Conservation (phyloP, 2,329 filamentous ascomycete genomes). For the Venturia nashicola region DNA sequence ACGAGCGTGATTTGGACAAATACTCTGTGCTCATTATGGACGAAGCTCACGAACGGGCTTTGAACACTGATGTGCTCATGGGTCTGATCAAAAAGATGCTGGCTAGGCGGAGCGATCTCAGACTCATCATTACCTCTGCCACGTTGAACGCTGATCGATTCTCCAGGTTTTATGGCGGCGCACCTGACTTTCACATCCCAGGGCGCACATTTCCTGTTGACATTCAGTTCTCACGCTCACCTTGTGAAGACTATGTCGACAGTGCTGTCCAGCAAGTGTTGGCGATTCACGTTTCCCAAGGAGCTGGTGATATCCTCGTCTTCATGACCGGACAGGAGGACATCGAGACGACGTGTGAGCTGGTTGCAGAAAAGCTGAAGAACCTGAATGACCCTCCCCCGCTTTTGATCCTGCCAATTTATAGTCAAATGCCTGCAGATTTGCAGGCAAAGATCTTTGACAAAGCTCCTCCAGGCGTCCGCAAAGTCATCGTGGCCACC, state of each 20-base stretch:
- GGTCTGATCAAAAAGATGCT: constrained; percentile 96
- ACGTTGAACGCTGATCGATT: constrained; percentile 98
- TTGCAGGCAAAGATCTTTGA: constrained; percentile 97
- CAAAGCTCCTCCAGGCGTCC: constrained; percentile 72
- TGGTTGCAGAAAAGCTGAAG: constrained; percentile 76
- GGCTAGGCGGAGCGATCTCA: constrained; percentile 76
- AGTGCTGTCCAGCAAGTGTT: constrained; percentile 92
- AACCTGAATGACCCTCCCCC: constrained; percentile 90
- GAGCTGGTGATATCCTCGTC: constrained; percentile 82
- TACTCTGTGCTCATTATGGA: constrained; percentile 99
- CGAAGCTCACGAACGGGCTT: constrained; percentile 89
- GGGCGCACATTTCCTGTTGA: constrained; percentile 95
- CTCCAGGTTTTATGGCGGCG: constrained; percentile 88
- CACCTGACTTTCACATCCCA: constrained; percentile 92
- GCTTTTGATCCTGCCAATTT: constrained; percentile 89
- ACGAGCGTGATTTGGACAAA: constrained; percentile 82
- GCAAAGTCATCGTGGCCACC: constrained; percentile 95
- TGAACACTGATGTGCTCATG: constrained; percentile 97
- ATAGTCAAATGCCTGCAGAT: constrained; percentile 98
- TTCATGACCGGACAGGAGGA: constrained; percentile 99
- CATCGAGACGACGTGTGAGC: constrained; percentile 91
- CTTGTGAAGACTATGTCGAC: constrained; percentile 96
- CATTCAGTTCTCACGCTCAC: constrained; percentile 86
- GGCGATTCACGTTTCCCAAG: constrained; percentile 92
- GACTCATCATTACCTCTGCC: constrained; percentile 93